Conservation (phyloP, 176 grass and related monocot species). For the Microstegium vimineum region DNA sequence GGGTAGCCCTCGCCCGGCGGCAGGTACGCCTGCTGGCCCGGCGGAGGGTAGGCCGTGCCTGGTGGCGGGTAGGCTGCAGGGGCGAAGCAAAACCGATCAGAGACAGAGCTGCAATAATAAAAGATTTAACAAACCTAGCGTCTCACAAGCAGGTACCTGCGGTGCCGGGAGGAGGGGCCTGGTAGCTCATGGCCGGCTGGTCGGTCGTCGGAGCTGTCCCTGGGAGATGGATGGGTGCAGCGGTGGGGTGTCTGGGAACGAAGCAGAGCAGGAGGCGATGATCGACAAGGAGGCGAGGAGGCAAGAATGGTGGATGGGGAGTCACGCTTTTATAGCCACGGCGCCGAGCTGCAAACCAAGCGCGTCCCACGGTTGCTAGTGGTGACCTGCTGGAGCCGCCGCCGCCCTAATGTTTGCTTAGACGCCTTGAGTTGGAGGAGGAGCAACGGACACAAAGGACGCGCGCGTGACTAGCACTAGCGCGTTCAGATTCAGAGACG, state of each 20-base stretch:
- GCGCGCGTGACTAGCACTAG: no score
- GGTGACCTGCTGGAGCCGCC: no score
- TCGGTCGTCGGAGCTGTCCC: neutral
- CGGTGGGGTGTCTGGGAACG: neutral
- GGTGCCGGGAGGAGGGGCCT: slow-evolving; percentile 32
- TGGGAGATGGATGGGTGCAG: no score
- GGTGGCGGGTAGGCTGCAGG: slow-evolving; percentile 12
- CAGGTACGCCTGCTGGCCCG: slow-evolving; percentile 22
- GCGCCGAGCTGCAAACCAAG: neutral
- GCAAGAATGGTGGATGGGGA: neutral
- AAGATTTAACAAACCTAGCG: neutral
- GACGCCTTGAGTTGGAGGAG: neutral
- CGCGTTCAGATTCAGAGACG: no score
- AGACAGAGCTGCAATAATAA: neutral
- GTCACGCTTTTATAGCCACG: neutral
- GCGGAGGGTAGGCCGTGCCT: slow-evolving; percentile 42
- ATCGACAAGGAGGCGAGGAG: neutral
- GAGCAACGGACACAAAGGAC: neutral
- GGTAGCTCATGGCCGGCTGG: slow-evolving; percentile 27
- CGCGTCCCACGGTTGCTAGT: neutral
- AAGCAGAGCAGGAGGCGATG: neutral
- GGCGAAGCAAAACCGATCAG: neutral
- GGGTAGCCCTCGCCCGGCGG: slow-evolving; percentile 33
- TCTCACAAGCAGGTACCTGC: neutral
- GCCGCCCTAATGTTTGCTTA: neutral